A percentile compares a stretch with the other conserved stretches of the same genome.
Evolutionary conservation across 2,329 filamentous ascomycete genomes (phyloP).

Genomic region (Metarhizium album): DNA sequence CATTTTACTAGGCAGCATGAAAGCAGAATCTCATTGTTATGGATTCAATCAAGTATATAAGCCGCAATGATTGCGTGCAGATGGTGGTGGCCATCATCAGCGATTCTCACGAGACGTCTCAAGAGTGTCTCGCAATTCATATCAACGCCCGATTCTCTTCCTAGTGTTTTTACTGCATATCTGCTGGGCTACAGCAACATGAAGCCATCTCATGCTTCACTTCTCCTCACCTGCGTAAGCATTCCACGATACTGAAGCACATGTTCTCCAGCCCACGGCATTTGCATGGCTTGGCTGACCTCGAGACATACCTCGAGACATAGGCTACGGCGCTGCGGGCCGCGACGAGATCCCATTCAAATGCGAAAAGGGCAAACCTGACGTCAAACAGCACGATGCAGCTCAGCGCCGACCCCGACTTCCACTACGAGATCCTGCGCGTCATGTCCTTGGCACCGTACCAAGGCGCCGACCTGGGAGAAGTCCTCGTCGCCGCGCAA

Average conservation of each 20-base stretch:
- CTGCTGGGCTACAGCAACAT: not conserved
- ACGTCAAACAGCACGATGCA: conserved; percentile 7
- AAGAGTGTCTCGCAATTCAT: too few relatives aligned
- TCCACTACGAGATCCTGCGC: conserved; percentile 16
- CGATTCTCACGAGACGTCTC: too few relatives aligned
- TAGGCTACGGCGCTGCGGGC: not conserved
- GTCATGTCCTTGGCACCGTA: conserved; percentile 7
- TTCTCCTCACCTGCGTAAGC: not conserved
- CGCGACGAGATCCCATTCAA: not conserved
- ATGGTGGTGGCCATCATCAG: too few relatives aligned
- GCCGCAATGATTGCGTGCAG: too few relatives aligned
- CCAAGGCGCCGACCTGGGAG: conserved; percentile 15
- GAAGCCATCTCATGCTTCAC: not conserved
- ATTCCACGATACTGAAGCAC: too few relatives aligned
- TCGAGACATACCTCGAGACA: not conserved
- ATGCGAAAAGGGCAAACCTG: not conserved
- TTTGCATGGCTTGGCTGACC: not conserved
- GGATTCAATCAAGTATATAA: too few relatives aligned
- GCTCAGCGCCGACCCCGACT: conserved; percentile 11
- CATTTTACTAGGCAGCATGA: too few relatives aligned
- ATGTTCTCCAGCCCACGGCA: not conserved
- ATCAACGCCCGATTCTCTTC: too few relatives aligned
- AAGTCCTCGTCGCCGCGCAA: conserved; percentile 21
- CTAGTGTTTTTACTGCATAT: not conserved
- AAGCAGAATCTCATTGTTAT: too few relatives aligned